These are phyloP conservation scores for Cytospora chrysosperma DNA, from an alignment of 2,329 filamentous ascomycete genomes.

Conservation along the genomic window DNA sequence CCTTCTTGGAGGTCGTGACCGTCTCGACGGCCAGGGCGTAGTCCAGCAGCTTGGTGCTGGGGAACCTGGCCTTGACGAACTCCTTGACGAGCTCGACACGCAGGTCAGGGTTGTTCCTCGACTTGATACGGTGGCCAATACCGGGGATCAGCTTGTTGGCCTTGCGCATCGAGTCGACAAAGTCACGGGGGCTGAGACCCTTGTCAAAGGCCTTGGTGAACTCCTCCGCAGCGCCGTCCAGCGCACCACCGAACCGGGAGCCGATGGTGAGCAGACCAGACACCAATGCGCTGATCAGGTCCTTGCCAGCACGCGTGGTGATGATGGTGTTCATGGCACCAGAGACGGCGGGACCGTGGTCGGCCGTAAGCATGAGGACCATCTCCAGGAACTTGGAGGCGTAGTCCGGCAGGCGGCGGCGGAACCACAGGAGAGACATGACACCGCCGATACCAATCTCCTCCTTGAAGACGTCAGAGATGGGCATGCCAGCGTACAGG, in stretches of 20 bases:
- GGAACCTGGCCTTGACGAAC: slow-evolving; percentile 97
- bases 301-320: slow-evolving; percentile 98
- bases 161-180: slow-evolving; percentile 98
- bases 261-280: slow-evolving; percentile 97
- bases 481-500: slow-evolving; percentile 97
- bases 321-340: slow-evolving; percentile 99
- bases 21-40: slow-evolving; percentile 97
- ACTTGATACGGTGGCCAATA: slow-evolving; percentile 99
- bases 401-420: slow-evolving; percentile 90
- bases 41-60: slow-evolving; percentile 95
- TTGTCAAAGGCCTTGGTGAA: slow-evolving; percentile 98
- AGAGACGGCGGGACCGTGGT: slow-evolving; percentile 97
- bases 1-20: slow-evolving; percentile 99
- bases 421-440: slow-evolving; percentile 99
- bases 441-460: slow-evolving; percentile 99
- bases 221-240: slow-evolving; percentile 96
- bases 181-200: slow-evolving; percentile 96
- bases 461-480: slow-evolving; percentile 99
- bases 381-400: slow-evolving; percentile 99
- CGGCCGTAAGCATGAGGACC: slow-evolving; percentile 99
- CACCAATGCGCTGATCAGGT: slow-evolving; percentile 92
- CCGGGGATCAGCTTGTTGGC: slow-evolving; percentile 99
- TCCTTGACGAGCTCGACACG: slow-evolving; percentile 99
- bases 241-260: slow-evolving; percentile 95
- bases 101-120: slow-evolving; percentile 98